Percentiles rank a stretch among this genome's conserved stretches.
phyloP scores from a whole-genome alignment of 2,329 filamentous ascomycete species.

The Aspergillus uvarum region DNA sequence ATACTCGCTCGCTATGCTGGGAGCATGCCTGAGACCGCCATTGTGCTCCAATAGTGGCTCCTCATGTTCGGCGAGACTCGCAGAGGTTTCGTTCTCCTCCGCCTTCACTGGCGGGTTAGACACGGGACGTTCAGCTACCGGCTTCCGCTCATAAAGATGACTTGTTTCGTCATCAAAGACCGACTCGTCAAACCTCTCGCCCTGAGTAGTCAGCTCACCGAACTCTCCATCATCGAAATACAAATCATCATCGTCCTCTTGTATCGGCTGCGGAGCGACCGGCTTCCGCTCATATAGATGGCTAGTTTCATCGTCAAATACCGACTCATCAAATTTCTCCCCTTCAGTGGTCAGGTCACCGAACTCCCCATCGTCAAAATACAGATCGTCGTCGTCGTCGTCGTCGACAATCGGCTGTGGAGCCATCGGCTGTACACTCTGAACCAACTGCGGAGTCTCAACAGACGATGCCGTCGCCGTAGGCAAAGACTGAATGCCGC shows the following conservation, averaged over 20 bases:
- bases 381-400: constrained; percentile 41
- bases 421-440: not conserved
- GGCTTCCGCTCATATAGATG: constrained; percentile 43
- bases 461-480: not conserved
- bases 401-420: constrained; percentile 17
- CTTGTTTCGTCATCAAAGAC: constrained; percentile 50
- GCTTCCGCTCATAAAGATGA: constrained; percentile 43
- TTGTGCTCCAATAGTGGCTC: constrained; percentile 10
- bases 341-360: constrained; percentile 38
- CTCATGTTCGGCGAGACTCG: constrained; percentile 18
- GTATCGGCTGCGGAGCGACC: constrained; percentile 13
- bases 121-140: constrained; percentile 17
- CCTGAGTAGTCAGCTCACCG: constrained; percentile 38
- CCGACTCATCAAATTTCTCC: constrained; percentile 47
- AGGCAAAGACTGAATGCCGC: not conserved
- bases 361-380: constrained; percentile 50
- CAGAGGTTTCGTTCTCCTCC: constrained; percentile 1
- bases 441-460: not conserved
- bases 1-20: constrained; percentile 39
- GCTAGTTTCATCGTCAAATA: constrained; percentile 50
- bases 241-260: constrained; percentile 37
- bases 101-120: constrained; percentile 12
- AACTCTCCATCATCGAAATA: constrained; percentile 52
- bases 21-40: constrained; percentile 32
- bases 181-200: constrained; percentile 47